Conservation (phyloP, 2,329 filamentous ascomycete species). For the Colletotrichum lentis region DNA sequence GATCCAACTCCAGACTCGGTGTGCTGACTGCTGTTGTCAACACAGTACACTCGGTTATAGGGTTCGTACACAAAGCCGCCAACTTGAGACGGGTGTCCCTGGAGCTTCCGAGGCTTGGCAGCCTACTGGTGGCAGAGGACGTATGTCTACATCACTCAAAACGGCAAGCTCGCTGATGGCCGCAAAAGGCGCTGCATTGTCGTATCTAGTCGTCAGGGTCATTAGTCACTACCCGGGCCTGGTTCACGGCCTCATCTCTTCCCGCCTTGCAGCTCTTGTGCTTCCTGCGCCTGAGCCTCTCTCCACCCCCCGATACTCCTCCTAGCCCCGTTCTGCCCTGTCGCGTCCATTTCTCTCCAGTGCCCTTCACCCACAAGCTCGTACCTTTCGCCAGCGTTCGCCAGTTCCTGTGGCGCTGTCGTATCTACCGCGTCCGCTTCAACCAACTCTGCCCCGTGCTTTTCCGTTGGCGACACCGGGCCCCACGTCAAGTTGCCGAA, state of each 20-base stretch:
- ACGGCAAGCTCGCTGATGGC: no score
- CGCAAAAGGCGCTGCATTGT: background rate
- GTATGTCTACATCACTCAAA: background rate
- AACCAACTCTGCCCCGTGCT: conserved; percentile 26
- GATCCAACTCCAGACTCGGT: background rate
- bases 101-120: background rate
- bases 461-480: conserved; percentile 24
- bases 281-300: conserved; percentile 15
- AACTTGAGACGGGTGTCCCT: background rate
- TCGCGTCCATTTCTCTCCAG: conserved; percentile 36
- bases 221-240: conserved; percentile 9
- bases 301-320: conserved; percentile 33
- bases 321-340: conserved; percentile 29
- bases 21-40: background rate
- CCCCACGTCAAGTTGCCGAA: conserved; percentile 8
- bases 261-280: background rate
- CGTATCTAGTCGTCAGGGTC: conserved; percentile 5
- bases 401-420: conserved; percentile 42
- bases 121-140: background rate
- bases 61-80: background rate
- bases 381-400: conserved; percentile 41
- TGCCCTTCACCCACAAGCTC: conserved; percentile 50
- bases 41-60: no score
- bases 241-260: background rate
- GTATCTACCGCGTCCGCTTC: conserved; percentile 38